Percentiles rank a stretch among this genome's conserved stretches.
phyloP scores from a whole-genome alignment of 2,329 filamentous ascomycete genomes.

The Phyllosticta citrichinensis region DNA sequence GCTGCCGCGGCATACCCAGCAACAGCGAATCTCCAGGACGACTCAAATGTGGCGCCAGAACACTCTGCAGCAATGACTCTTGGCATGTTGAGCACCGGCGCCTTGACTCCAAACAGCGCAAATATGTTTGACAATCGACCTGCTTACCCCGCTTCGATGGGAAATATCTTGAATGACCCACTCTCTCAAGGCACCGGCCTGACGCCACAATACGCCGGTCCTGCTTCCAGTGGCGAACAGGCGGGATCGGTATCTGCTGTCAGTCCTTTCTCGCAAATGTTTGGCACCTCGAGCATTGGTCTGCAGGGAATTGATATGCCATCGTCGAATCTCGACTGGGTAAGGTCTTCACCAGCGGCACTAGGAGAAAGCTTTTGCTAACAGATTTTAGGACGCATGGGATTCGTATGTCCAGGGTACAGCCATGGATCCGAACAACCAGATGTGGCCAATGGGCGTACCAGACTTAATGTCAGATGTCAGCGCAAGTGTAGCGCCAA shows the following conservation, averaged over 20 bases:
- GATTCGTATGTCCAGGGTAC: conserved; percentile 58
- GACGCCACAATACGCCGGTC: conserved; percentile 23
- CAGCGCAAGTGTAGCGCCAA: conserved; percentile 15
- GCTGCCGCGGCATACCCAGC: conserved; percentile 20
- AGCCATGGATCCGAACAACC: conserved; percentile 30
- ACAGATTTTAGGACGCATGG: conserved; percentile 50
- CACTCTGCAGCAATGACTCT: conserved; percentile 59
- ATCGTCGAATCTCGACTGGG: conserved; percentile 50
- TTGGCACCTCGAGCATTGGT: conserved; percentile 33
- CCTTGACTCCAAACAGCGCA: conserved; percentile 42
- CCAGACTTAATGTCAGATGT: conserved; percentile 10
- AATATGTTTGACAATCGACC: conserved; percentile 30
- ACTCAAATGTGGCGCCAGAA: conserved; percentile 50
- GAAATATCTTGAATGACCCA: conserved; percentile 28
- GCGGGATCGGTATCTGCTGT: conserved; percentile 33
- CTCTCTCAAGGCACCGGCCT: conserved; percentile 18
- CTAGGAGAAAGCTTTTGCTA: conserved; percentile 13
- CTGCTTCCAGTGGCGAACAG: conserved; percentile 19
- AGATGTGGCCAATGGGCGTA: conserved; percentile 36
- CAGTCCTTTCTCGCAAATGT: conserved; percentile 47
- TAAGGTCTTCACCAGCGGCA: conserved; percentile 28
- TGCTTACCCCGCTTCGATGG: conserved; percentile 27
- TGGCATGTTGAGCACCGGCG: conserved; percentile 56
- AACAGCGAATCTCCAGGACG: conserved; percentile 27
- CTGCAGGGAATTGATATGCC: conserved; percentile 47